Evolutionary conservation across 176 grass and related monocot genomes (phyloP), one percentile per base, ranked within the genome.

Genomic region (Oryza meyeriana): DNA sequence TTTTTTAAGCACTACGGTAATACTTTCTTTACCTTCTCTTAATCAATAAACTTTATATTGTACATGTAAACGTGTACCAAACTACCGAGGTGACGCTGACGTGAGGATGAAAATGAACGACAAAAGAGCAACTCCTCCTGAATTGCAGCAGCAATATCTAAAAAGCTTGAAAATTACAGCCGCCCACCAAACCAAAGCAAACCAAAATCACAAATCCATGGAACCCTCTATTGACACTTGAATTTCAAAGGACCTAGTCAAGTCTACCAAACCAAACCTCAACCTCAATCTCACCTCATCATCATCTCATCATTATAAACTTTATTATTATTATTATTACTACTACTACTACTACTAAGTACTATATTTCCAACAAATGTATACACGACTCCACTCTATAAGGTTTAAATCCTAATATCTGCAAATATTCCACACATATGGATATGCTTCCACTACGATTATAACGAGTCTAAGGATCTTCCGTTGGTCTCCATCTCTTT

Each of bases 201-300:
- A 61, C 14, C 16, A 55, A 55, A 28, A 59, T 84, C 34, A 61
- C 64, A 75, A 28, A 77, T 41, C 55, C 55, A 59, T 14, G 50
- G 20, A 55, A 52, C 5, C 16, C 48, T 59, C 57, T 72, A 66
- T 81, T 89, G 83, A 85, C 83, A 81, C 83, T 86, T 74, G 83
- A 90, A 86, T 72, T 78, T 90, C 74, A 68, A 86, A 35, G 61
- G 88, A 86, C 88, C 78, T 36, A 68, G 88, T 86, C 88, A 82
- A 74, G 83, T 67, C 88, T 57, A 89, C 42, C 76, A 25, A 64
- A 83, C 66, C 87, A 52, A 81, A 50, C 47, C 34, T 50, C n/a
- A 52, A 41, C 55, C 10, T n/a, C 20, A 22, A 50, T 45, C 44
- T 69, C 72, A 6, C 18, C 22, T 78, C 38, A 77, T 81, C 71